Evolutionary conservation across 441 rosid genomes (phyloP), one percentile per base, ranked within the genome.

Genomic region (Pelargonium fulgidum): DNA sequence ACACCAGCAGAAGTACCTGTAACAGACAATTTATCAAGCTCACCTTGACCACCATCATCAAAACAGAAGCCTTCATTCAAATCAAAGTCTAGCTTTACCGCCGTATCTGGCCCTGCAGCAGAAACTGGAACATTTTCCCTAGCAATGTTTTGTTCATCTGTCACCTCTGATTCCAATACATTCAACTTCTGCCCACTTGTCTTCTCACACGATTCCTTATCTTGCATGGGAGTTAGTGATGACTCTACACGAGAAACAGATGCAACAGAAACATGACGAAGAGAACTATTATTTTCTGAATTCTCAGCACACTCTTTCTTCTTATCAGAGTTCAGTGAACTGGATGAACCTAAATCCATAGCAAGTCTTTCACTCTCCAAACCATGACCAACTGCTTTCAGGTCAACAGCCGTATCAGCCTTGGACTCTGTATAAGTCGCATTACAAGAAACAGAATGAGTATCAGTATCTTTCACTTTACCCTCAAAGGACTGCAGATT

Each of bases 51-150:
- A 4, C 19, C 4, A 69, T 69, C 72, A 39, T 69, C 72, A 36
- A n/a, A 22, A 36, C 52, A 24, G 54, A 69, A 69, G 24, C 64
- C 70, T 41, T 50, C 70, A 45, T 68, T 68, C 47, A 68, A 56
- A 58, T 68, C 70, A 48, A 68, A 68, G 33, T 39, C 72, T 52
- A 69, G 62, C 45, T 69, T 69, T 42, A 44, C 65, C 59, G 33
- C 50, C 52, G 19, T 45, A 42, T 7, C 17, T 16, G 52, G 24
- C 11, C 19, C 68, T 0, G 48, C 58, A 14, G 50, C 17, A 66
- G 68, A 44, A 66, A 61, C 29, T 16, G 9, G 33, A 20, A 44
- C 56, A 44, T 65, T 45, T 26, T 7, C 56, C 44, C 52, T 11
- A 19, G 52, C 11, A 16, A 29, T 13, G 11, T 62, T 13, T 12